Base-by-base conservation (phyloP, 2,329 filamentous ascomycete genomes). In the Aspergillus viridinutans region DNA sequence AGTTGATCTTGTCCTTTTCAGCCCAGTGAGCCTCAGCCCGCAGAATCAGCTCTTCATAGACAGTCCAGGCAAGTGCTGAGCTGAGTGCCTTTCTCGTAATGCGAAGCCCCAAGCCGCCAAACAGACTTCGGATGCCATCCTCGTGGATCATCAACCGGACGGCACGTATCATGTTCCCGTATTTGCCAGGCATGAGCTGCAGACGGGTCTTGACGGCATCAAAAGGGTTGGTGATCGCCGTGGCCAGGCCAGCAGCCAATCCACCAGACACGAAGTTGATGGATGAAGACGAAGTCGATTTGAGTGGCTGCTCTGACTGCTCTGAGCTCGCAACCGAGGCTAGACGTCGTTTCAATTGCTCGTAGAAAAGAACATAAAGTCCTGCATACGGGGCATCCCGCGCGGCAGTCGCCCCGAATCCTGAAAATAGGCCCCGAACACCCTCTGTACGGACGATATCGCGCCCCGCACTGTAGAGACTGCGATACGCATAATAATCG, bases 311-410 rank as follows among this genome's bases (percentile, higher is more conserved):
- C 5, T 64, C 57, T 55, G 64, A 58, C 35, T 56, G 51, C 8
- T 53, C 60, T 9, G 49, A 60, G 23, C 58, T 50, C 25, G 66
- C 59, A 49, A 75, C 48, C 10, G 63, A 56, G 0, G 69, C 64
- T 8, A 78, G 59, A 3, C 61, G 65, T 6, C 71, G 70, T 55
- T 78, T 78, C 21, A 71, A 61, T 52, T 78, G 74, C 76, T 99
- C 94, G 75, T 99, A 99, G 65, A 96, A 90, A 7, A 97, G 79
- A 0, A 99, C 91, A 69, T 99, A 99, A 17, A 97, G 80, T 0
- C 94, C 94, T 0, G 94, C 94, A 71, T 97, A 97, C 0, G 94
- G 94, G n/a, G 92, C 94, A 74, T 99, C 94, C 49, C 94, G 84
- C 28, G 96, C 85, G 0, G 94, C 91, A 0, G 94, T 99, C 1